Conservation (phyloP, 2,329 filamentous ascomycete species). For the Neodidymelliopsis sp. region DNA sequence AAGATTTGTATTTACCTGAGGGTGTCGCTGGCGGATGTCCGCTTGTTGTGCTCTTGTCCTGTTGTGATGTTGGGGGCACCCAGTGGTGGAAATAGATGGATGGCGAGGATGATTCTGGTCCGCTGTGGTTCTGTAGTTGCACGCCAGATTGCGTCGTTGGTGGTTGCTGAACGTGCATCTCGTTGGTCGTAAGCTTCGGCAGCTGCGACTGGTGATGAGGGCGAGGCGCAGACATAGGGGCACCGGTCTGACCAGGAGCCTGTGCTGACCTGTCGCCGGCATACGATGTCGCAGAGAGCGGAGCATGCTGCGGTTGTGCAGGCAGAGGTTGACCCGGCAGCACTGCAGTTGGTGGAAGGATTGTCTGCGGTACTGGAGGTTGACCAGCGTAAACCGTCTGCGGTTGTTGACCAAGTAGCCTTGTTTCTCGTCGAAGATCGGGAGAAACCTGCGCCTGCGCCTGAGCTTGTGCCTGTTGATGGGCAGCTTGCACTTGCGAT, state of each 20-base stretch:
- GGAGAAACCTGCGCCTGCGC: slow-evolving; percentile 51
- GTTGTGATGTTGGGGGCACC: slow-evolving; percentile 78
- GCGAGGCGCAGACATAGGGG: slow-evolving; percentile 53
- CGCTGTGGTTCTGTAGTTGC: slow-evolving; percentile 57
- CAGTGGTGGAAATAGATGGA: slow-evolving; percentile 93
- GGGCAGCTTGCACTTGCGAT: slow-evolving; percentile 53
- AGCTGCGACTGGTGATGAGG: slow-evolving; percentile 57
- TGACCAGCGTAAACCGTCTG: slow-evolving; percentile 41
- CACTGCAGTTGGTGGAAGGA: slow-evolving; percentile 44
- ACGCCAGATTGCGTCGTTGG: slow-evolving; percentile 49
- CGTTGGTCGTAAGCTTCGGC: slow-evolving; percentile 61
- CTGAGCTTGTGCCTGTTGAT: slow-evolving; percentile 54
- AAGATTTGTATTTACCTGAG: slow-evolving; percentile 66
- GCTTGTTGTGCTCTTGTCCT: slow-evolving; percentile 59
- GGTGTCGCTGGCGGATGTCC: slow-evolving; percentile 75
- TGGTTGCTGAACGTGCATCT: slow-evolving; percentile 59
- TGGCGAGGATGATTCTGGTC: slow-evolving; percentile 69
- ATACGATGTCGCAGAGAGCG: slow-evolving; percentile 49
- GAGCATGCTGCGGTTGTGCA: slow-evolving; percentile 48
- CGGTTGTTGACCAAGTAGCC: slow-evolving; percentile 51
- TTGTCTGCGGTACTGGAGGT: slow-evolving; percentile 41
- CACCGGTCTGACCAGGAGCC: slow-evolving; percentile 35
- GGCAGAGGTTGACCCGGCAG: slow-evolving; percentile 49
- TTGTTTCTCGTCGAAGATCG: slow-evolving; percentile 52
- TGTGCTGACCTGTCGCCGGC: slow-evolving; percentile 41